Evolutionary conservation across 306 rosid species (phyloP), one percentile per base, ranked within the genome.

Genomic region (Biancaea sappan): DNA sequence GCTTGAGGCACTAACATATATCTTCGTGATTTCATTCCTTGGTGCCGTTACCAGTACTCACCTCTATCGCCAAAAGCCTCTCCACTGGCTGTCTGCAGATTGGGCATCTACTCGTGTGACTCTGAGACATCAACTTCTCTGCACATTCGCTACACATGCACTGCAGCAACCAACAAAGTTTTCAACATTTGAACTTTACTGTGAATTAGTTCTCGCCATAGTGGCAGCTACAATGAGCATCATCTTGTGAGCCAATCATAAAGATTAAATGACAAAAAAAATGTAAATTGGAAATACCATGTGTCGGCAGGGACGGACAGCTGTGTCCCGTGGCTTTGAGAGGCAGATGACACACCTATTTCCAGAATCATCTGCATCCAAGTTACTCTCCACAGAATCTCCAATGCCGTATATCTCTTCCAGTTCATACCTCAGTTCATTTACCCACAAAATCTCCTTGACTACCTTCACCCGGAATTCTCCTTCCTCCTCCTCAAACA

Each of bases 321-420:
- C 85, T 11, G 98, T 92, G 81, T 92, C 98, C 29, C 90, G 88
- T 14, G 98, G 96, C 67, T 92, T 96, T 8, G 98, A 90, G 77
- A 90, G 80, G 89, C 98, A 92, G 83, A 92, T 90, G 66, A 90
- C 98, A 19, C 98, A 92, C 76, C 88, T 96, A 81, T 90, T 90
- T 73, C 96, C 98, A 1, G 86, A 88, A 66, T 92, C 96, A 75
- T 76, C 88, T 60, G 83, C 89, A 31, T 90, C 94, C 51, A 77
- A 1, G 19, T 84, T 92, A 75, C 63, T 80, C 72, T 92, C 89
- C 5, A 84, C 84, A 18, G 96, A 88, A 82, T 85, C 87, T 4
- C 84, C 88, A 73, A 92, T 92, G 4, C 98, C 98, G 50, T 86
- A 92, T 75, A 92, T 92, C 90, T 90, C 96, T 74, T 90, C 94